Base-by-base conservation (phyloP, 352 stramenopile species). In the Nothophytophthora sp. region DNA sequence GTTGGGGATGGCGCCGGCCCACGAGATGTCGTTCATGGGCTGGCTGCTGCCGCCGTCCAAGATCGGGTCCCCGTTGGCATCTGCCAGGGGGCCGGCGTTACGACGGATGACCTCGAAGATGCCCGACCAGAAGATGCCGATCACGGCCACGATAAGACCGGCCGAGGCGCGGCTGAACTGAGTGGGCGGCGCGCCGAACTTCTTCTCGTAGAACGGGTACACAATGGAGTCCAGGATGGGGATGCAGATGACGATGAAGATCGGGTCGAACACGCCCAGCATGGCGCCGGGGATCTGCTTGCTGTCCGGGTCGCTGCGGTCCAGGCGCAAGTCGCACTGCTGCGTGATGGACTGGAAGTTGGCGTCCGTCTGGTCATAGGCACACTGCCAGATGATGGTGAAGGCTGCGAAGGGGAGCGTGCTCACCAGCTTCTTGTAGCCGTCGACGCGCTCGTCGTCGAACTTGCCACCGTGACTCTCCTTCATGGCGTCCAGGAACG, bases 261-360 rank as follows among this genome's bases (percentile, higher is more conserved):
- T 56, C 3, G 72, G 70, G 50, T 85, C 61, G 33, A 79, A 81
- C n/a, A 81, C 56, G 11, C 64, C 66, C 4, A 86, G 52, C 38
- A 70, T 75, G 22, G 71, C 66, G 22, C 75, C 75, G 12, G 75
- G 67, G 22, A 86, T 63, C 56, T 86, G 75, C 4, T 32, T 68
- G 38, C 60, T 67, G 50, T 78, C 50, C 1, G 54, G 54, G 28
- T 61, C 58, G 43, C 42, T 63, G 13, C 36, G 23, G 53, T 57
- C 63, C 27, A 75, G 67, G 24, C 76, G 74, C 48, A 84, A 43
- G 54, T 88, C 76, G 34, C 60, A 76, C 50, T 88, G 73, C 59
- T 88, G 76, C 19, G 70, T 78, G 51, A 88, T 88, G 12, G 70
- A 63, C 58, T 88, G 76, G 57, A 82, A 80, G 57, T 88, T 88